Base-by-base conservation (phyloP, 2,329 filamentous ascomycete genomes). In the Talaromyces sp. region DNA sequence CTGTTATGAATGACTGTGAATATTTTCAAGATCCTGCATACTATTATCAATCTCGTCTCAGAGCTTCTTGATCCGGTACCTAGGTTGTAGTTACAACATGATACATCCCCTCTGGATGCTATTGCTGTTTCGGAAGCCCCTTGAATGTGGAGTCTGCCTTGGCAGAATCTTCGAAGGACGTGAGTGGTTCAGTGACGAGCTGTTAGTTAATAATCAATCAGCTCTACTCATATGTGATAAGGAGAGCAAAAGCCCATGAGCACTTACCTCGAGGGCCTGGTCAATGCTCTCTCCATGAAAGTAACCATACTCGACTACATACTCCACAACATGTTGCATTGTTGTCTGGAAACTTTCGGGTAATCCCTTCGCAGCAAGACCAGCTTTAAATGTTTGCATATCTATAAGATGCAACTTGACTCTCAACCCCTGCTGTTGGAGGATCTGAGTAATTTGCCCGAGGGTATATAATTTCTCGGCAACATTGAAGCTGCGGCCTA, bases 401-500 rank as follows among this genome's bases (percentile, higher is more conserved):
- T 59, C 62, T 13, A 64, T 25, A 8, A 29, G 38, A 10, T 51
- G 22, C 5, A 58, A 47, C 7, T 22, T 40, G 6, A 58, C 47
- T 38, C 36, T 49, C 38, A 64, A 56, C 2, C 71, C 76, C 8
- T 74, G 72, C 59, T 69, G 76, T 15, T 66, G 70, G 31, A 82
- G 71, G 27, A 75, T 72, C 58, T 65, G 66, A 25, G 68, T 76
- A 13, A 76, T 70, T 64, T 81, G 70, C 0, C 68, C 63, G 38
- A 75, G 68, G 2, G 69, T 73, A 65, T 79, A 77, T 5, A 78
- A 49, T 1, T 67, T 68, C 7, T 73, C 69, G 0, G 78, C 76
- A 0, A 78, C 78, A n/a, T 71, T 74, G 49, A 81, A 71, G n/a
- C 67, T 71, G 64, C 72, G 76, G 7, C 78, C 78, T 3, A 71